Evolutionary conservation across 768 basidiomycete species (phyloP).

Genomic region (Cyclocybe aegerita): DNA sequence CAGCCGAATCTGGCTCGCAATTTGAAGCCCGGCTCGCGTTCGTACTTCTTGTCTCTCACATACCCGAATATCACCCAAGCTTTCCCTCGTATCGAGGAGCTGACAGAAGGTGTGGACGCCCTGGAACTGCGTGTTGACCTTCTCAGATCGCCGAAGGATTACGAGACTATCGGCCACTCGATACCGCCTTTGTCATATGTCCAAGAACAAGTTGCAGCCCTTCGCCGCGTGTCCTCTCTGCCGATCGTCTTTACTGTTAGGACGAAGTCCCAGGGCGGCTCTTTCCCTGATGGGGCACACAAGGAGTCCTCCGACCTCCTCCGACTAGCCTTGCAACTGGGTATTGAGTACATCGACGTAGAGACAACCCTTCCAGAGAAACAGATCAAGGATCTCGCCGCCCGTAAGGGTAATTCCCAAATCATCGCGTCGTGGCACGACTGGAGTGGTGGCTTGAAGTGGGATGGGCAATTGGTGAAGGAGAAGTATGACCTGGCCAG

Average conservation of each 20-base stretch:
- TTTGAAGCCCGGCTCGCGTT: conserved; percentile 53
- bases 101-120: conserved; percentile 86
- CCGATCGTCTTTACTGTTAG: conserved; percentile 94
- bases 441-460: conserved; percentile 82
- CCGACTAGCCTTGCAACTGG: conserved; percentile 74
- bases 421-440: conserved; percentile 97
- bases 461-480: conserved; percentile 67
- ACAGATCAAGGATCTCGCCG: conserved; percentile 54
- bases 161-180: conserved; percentile 45
- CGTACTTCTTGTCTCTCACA: conserved; percentile 91
- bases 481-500: conserved; percentile 69
- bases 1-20: conserved; percentile 63
- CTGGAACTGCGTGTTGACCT: conserved; percentile 95
- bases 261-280: conserved; percentile 85
- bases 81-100: conserved; percentile 63
- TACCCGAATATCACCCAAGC: conserved; percentile 84
- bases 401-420: conserved; percentile 68
- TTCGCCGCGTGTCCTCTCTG: conserved; percentile 74
- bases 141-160: conserved; percentile 52
- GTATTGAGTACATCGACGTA: conserved; percentile 91
- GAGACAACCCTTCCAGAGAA: conserved; percentile 77
- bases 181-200: conserved; percentile 76
- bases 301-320: conserved; percentile 76
- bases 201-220: conserved; percentile 71
- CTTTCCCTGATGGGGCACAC: conserved; percentile 78